Evolutionary conservation across 768 basidiomycete species (phyloP), one percentile per base, ranked within the genome.

Genomic region (Phaeotremella skinneri): DNA sequence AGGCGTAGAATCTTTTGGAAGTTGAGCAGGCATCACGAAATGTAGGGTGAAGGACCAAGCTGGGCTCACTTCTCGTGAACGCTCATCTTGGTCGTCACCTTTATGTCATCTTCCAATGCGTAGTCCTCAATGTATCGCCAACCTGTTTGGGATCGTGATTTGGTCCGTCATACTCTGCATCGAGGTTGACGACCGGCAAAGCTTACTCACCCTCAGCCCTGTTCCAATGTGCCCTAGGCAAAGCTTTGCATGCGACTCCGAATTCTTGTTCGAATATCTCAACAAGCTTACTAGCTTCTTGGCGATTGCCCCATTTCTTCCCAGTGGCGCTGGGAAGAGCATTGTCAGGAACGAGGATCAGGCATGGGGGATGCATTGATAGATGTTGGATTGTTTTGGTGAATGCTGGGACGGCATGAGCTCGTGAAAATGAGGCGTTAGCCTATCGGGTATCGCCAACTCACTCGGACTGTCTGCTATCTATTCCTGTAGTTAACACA

Each of bases 141-240:
- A 3, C 90, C 90, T 71, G 55, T n/a, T n/a, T n/a, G n/a, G n/a
- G 21, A 45, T 17, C 7, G 11, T 47, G 58, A 16, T 32, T 50
- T 29, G 31, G 42, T 59, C 57, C 26, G 56, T 47, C 37, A 61
- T 57, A 37, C 34, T 37, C 17, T 7, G 7, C 37, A 45, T 11
- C 6, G 43, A 9, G 43, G 20, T 13, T 7, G 43, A 20, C 6
- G 23, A 29, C 55, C 2, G 20, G 31, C 29, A 2, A 26, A 32
- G 37, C 25, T 23, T 32, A 64, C 76, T 41, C 55, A 88, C 91
- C 89, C 56, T 83, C 85, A 29, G 81, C 81, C 55, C 91, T 89
- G 61, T 89, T 91, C 91, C 91, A 97, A 72, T 87, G 90, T 67
- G 83, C 85, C 58, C 92, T 81, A 13, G 83, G 79, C 13, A 93